A percentile compares a stretch with the other conserved stretches of the same genome.
These are phyloP conservation scores for Chamaecyparis obtusa DNA, from an alignment of 75 land plant genomes.

Conservation along the genomic window DNA sequence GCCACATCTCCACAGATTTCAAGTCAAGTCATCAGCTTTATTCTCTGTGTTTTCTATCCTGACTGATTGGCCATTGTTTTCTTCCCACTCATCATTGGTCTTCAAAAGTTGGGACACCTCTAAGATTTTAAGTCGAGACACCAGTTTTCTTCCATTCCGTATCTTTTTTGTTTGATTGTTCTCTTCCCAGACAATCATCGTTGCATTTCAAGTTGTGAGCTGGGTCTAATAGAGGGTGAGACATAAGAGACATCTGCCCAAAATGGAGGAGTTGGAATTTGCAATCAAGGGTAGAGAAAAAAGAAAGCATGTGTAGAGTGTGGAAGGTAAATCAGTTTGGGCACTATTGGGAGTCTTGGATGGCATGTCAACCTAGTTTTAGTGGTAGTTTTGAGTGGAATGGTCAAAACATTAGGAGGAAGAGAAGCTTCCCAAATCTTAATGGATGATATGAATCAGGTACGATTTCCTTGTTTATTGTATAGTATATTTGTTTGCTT, in stretches of 20 bases:
- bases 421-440: constrained; percentile 21
- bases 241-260: background rate
- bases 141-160: too few relatives aligned
- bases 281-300: too few relatives aligned
- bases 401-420: constrained; percentile 69
- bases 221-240: background rate
- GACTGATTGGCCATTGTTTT: too few relatives aligned
- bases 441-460: constrained; percentile 60
- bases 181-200: too few relatives aligned
- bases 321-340: constrained; percentile 63
- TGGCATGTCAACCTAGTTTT: constrained; percentile 55
- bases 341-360: constrained; percentile 69
- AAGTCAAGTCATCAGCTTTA: too few relatives aligned
- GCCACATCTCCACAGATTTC: too few relatives aligned
- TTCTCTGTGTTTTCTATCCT: too few relatives aligned
- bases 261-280: background rate
- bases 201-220: background rate
- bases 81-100: too few relatives aligned
- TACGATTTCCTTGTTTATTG: background rate
- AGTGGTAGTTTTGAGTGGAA: constrained; percentile 38
- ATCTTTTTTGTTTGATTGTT: too few relatives aligned
- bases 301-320: background rate
- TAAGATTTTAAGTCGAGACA: too few relatives aligned
- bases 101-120: too few relatives aligned
- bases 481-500: too few relatives aligned